Percentiles rank a stretch among this genome's conserved stretches.
Evolutionary conservation across 2,329 filamentous ascomycete species (phyloP).

Genomic region (Ophiocordyceps sinensis): DNA sequence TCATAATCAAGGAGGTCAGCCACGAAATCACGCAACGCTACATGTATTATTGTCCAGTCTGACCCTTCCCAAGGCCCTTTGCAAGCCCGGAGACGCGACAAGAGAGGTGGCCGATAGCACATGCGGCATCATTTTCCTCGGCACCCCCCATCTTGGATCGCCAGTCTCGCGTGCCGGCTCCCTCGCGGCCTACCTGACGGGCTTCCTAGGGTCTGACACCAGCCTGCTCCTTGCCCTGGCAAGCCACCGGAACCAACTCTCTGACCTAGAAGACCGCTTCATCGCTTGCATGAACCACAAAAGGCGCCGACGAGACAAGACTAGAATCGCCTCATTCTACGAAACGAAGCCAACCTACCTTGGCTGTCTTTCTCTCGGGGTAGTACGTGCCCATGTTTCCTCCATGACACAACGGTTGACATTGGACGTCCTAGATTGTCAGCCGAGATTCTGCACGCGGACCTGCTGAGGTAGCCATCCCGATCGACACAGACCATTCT

Average conservation of each 20-base stretch:
- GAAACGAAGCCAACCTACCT: slow-evolving; percentile 7
- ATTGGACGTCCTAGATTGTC: slow-evolving; percentile 2
- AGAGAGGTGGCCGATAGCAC: slow-evolving; percentile 5
- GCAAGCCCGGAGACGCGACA: neutral
- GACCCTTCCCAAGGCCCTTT: slow-evolving; percentile 1
- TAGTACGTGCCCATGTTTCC: slow-evolving; percentile 2
- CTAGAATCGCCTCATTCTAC: slow-evolving; percentile 5
- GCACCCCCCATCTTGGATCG: slow-evolving; percentile 7
- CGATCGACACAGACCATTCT: slow-evolving; percentile 7
- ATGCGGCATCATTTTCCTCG: slow-evolving; percentile 6
- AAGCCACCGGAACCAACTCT: slow-evolving; percentile 1
- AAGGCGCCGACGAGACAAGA: neutral
- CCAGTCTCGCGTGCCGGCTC: slow-evolving; percentile 2
- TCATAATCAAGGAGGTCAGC: slow-evolving; percentile 8
- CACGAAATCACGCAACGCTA: too few relatives aligned
- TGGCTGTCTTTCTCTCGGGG: slow-evolving; percentile 3
- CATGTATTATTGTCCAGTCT: too few relatives aligned
- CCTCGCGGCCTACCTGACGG: slow-evolving; percentile 1
- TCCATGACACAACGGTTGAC: neutral
- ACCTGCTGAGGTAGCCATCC: neutral
- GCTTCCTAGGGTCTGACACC: slow-evolving; percentile 5
- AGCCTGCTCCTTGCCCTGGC: slow-evolving; percentile 3
- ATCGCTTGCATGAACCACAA: neutral
- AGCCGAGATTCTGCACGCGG: slow-evolving; percentile 2
- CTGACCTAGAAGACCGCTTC: slow-evolving; percentile 1